Percentiles rank a stretch among this genome's conserved stretches.
These are phyloP conservation scores for Rhynchospora tenuis DNA, from an alignment of 176 grass and related monocot species.

Conservation along the genomic window DNA sequence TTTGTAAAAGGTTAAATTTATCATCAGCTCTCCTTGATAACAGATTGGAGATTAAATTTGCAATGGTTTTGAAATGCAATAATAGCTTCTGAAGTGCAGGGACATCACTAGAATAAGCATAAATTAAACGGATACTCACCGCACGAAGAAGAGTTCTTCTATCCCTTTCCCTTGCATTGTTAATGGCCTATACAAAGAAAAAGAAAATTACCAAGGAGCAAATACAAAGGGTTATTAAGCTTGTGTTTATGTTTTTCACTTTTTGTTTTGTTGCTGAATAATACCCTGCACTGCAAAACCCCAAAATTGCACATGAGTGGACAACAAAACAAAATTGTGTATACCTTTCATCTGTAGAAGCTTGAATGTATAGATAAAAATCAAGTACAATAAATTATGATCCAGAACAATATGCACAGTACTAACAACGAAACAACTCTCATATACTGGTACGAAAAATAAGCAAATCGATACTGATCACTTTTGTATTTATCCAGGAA, in stretches of 20 bases:
- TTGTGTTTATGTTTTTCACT: constrained; percentile 31
- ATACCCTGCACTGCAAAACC: constrained; percentile 26
- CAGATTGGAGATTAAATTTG: not conserved
- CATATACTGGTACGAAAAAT: not conserved
- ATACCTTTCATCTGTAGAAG: not conserved
- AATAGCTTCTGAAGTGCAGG: not conserved
- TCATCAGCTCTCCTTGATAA: not conserved
- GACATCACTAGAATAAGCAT: constrained; percentile 11
- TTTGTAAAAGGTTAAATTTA: not conserved
- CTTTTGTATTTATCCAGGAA: not conserved
- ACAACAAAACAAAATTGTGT: not conserved
- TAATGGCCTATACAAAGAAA: constrained; percentile 55
- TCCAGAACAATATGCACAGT: not conserved
- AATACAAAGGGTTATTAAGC: not conserved
- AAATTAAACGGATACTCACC: constrained; percentile 37
- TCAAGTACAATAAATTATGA: not conserved
- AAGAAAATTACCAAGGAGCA: not conserved
- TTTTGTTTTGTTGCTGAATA: not conserved
- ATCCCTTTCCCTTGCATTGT: constrained; percentile 78
- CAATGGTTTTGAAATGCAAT: not conserved
- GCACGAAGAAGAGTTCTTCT: constrained; percentile 76
- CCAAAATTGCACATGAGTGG: not conserved
- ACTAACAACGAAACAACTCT: not conserved
- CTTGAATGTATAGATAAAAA: not conserved
- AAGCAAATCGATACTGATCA: not conserved